A percentile compares a stretch with the other conserved stretches of the same genome.
These are phyloP conservation scores for Pestalotiopsis sp. DNA, from an alignment of 2,329 filamentous ascomycete genomes.

Conservation along the genomic window DNA sequence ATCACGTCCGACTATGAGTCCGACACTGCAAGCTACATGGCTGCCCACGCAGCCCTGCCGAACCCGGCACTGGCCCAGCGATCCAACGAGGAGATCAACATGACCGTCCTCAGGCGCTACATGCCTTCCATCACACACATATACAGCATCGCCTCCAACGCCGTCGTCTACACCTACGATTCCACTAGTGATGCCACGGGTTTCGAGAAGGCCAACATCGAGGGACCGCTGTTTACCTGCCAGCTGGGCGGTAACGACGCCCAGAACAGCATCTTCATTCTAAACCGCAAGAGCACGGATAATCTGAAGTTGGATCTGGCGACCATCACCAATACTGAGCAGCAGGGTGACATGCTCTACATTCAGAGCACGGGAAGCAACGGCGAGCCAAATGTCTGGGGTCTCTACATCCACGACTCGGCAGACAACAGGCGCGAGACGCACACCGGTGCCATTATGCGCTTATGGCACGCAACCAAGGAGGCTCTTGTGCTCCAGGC, in stretches of 20 bases:
- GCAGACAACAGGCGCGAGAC: slow-evolving; percentile 42
- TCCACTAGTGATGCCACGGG: slow-evolving; percentile 44
- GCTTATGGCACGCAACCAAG: slow-evolving; percentile 40
- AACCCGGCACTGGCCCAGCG: slow-evolving; percentile 60
- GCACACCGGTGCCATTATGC: slow-evolving; percentile 42
- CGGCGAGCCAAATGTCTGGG: slow-evolving; percentile 43
- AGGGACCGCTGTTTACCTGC: slow-evolving; percentile 90
- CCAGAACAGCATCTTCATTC: slow-evolving; percentile 66
- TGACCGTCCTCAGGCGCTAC: slow-evolving; percentile 81
- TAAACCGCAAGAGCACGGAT: slow-evolving; percentile 72
- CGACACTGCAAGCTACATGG: slow-evolving; percentile 56
- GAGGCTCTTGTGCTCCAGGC: slow-evolving; percentile 5
- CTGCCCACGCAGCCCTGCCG: slow-evolving; percentile 40
- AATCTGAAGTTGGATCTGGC: slow-evolving; percentile 72
- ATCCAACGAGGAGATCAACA: slow-evolving; percentile 84
- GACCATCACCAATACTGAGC: slow-evolving; percentile 64
- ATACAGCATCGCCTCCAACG: slow-evolving; percentile 80
- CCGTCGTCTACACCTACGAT: slow-evolving; percentile 82
- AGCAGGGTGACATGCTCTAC: slow-evolving; percentile 27
- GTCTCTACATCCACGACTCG: slow-evolving; percentile 59
- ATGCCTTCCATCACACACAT: slow-evolving; percentile 74
- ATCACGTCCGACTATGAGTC: slow-evolving; percentile 65
- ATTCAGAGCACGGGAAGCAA: slow-evolving; percentile 20
- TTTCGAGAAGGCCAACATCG: slow-evolving; percentile 86
- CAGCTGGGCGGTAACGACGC: slow-evolving; percentile 41